Conservation (phyloP, 2,329 filamentous ascomycete species). For the Cadophora sp. region DNA sequence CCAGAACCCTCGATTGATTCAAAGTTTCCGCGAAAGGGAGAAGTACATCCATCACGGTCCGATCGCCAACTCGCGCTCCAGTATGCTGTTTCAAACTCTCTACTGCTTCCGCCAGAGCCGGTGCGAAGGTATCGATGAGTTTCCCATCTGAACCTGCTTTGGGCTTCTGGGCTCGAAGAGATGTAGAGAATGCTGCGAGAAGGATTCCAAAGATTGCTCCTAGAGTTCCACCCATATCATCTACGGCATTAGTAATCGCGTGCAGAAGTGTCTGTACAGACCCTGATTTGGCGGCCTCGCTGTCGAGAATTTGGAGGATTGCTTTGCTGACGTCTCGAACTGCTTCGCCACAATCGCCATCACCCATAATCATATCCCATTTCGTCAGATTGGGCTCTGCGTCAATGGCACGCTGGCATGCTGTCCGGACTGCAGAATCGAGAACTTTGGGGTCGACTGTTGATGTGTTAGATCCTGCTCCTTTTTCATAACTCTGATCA, state of each 20-base stretch:
- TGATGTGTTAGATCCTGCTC: conserved; percentile 9
- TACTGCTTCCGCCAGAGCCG: conserved; percentile 31
- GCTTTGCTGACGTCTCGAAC: conserved; percentile 41
- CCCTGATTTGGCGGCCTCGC: conserved; percentile 41
- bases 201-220: conserved; percentile 45
- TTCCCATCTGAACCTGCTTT: background rate
- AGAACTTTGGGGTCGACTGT: conserved; percentile 42
- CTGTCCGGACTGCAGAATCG: conserved; percentile 40
- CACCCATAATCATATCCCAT: conserved; percentile 52
- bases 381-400: conserved; percentile 59
- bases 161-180: conserved; percentile 26
- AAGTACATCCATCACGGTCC: conserved; percentile 45
- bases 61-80: conserved; percentile 41
- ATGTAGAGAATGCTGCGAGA: conserved; percentile 37
- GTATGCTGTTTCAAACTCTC: conserved; percentile 42
- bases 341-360: conserved; percentile 46
- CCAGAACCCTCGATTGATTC: conserved; percentile 49
- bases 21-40: conserved; percentile 40
- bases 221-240: conserved; percentile 45
- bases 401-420: conserved; percentile 46
- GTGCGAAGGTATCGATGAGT: conserved; percentile 33
- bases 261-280: conserved; percentile 44
- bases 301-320: conserved; percentile 42
- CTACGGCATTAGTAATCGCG: conserved; percentile 43
- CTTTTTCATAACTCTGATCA: conserved; percentile 12